Conservation (phyloP, 345 rosid species). For the Populus simonii region DNA sequence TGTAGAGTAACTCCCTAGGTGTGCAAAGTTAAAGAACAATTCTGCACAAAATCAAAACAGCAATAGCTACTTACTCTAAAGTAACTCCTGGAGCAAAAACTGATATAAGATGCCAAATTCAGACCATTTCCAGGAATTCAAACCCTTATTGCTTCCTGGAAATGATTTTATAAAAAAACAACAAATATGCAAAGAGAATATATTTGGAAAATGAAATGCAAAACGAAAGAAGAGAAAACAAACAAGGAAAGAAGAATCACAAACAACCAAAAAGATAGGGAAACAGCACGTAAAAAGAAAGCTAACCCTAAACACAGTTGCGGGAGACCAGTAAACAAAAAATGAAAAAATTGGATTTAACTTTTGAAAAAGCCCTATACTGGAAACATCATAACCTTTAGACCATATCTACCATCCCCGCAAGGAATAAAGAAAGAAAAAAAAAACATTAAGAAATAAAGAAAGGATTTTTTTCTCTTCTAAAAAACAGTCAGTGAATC, state of each 20-base stretch:
- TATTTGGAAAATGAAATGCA: background rate
- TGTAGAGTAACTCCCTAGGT: background rate
- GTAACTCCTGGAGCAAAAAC: constrained; percentile 4
- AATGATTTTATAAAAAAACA: constrained; percentile 1
- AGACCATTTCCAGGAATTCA: constrained; percentile 8
- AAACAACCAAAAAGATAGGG: background rate
- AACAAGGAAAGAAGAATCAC: background rate
- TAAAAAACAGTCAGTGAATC: constrained; percentile 5
- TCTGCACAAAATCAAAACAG: background rate
- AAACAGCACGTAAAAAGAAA: background rate
- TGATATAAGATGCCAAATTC: constrained; percentile 1
- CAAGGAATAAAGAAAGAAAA: background rate
- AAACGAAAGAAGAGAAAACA: background rate
- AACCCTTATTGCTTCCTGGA: constrained; percentile 18
- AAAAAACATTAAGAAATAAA: background rate
- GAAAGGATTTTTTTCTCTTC: background rate
- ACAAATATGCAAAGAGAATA: background rate
- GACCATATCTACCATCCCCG: constrained; percentile 2
- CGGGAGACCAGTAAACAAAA: background rate
- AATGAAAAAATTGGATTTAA: background rate
- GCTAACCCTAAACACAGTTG: background rate
- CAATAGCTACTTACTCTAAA: constrained; percentile 1
- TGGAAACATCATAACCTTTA: constrained; percentile 1
- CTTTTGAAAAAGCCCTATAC: background rate
- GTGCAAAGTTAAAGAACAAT: background rate